Base-by-base conservation (phyloP, 768 basidiomycete species). In the Collybia sp. region DNA sequence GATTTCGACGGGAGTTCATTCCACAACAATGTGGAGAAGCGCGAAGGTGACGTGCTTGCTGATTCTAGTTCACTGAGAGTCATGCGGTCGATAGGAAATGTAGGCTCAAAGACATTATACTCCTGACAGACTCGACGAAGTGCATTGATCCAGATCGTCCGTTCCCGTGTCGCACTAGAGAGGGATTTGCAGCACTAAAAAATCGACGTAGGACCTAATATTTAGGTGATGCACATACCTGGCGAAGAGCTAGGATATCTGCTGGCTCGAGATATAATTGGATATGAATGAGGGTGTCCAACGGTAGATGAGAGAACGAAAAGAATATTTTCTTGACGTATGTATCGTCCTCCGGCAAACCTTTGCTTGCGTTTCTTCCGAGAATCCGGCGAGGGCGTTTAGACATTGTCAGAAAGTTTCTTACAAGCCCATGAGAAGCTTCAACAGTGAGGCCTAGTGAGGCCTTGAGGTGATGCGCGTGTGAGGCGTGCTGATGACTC, bases 141-240 rank as follows among this genome's bases (percentile, higher is more conserved):
- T 17, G 59, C 59, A 19, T 52, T 49, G 6, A 66, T 47, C 64
- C 64, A 66, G 3, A 64, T 59, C 17, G 51, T 59, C 5, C 56
- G 53, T 15, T 57, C 53, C 3, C 12, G 16, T 10, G 61, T 58
- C 10, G 53, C 53, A 2, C 38, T 30, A 30, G 48, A 39, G n/a
- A 66, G 31, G 2, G 37, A 25, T 42, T 53, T 59, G 35, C 56
- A 63, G n/a, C 52, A 56, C 64, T 66, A 41, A 30, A 38, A 48
- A 39, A 20, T 31, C 6, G 20, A 47, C 19, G 48, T 13, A 18
- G 5, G 15, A 20, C 16, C 20, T 5, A 36, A 45, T 6, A 6
- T 30, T 9, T 18, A 43, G n/a, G 3, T 10, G n/a, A 11, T 45
- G 13, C 37, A 37, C 19, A 19, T 17, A 53, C 56, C 47, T 45